Percentiles rank a stretch among this genome's conserved stretches.
These are phyloP conservation scores for Rhodotorula paludigena DNA, from an alignment of 768 basidiomycete genomes.

Conservation along the genomic window DNA sequence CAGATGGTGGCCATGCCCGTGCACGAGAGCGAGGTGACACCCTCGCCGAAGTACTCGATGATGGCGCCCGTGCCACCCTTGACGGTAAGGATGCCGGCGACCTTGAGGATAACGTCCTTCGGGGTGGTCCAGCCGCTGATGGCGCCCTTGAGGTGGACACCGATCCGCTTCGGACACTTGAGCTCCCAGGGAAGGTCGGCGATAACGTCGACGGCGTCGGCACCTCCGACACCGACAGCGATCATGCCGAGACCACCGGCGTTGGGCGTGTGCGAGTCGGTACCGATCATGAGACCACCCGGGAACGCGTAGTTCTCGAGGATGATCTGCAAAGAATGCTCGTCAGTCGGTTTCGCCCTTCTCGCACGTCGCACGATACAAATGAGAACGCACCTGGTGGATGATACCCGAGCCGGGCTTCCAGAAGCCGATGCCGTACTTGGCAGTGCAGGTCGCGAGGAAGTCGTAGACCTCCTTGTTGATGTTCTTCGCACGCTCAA, in stretches of 20 bases:
- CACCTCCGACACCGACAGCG: constrained; percentile 98
- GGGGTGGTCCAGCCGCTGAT: constrained; percentile 96
- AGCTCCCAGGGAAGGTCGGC: constrained; percentile 97
- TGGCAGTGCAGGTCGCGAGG: constrained; percentile 87
- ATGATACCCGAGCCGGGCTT: constrained; percentile 98
- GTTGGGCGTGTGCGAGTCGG: constrained; percentile 98
- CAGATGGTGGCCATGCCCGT: constrained; percentile 99
- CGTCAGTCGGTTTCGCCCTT: background rate
- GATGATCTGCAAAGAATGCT: constrained; percentile 76
- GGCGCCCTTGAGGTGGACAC: constrained; percentile 92
- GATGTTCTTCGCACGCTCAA: constrained; percentile 80
- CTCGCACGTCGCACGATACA: background rate
- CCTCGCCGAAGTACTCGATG: constrained; percentile 91
- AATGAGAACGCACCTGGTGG: constrained; percentile 28
- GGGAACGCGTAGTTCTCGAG: constrained; percentile 99
- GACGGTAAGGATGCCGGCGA: constrained; percentile 96
- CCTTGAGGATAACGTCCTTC: constrained; percentile 98
- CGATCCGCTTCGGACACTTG: constrained; percentile 98
- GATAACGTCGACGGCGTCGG: constrained; percentile 99
- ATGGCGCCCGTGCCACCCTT: constrained; percentile 99
- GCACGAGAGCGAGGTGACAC: constrained; percentile 92
- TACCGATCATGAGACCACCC: constrained; percentile 98
- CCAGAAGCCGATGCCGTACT: constrained; percentile 99
- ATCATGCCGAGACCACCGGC: constrained; percentile 99
- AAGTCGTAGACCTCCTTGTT: constrained; percentile 99